A percentile compares a stretch with the other conserved stretches of the same genome.
phyloP scores from a whole-genome alignment of 1,284 basidiomycete species.

The Ceratobasidium theobromae region DNA sequence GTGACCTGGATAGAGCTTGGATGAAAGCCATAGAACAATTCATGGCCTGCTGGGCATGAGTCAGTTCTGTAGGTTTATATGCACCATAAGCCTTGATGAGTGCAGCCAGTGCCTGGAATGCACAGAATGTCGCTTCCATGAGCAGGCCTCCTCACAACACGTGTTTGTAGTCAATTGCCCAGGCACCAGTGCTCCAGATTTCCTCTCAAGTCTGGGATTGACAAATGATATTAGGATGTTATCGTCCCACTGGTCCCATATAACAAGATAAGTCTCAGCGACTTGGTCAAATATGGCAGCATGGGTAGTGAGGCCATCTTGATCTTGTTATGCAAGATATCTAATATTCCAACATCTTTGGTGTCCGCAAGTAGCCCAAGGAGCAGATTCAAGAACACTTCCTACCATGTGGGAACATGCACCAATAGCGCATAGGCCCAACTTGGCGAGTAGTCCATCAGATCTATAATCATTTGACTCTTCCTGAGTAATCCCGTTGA shows the following conservation, averaged over 20 bases:
- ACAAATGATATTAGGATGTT: conserved; percentile 18
- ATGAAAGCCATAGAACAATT: conserved; percentile 16
- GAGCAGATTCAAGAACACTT: conserved; percentile 1
- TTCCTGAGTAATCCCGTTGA: not conserved
- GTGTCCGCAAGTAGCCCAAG: conserved; percentile 1
- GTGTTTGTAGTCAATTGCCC: conserved; percentile 24
- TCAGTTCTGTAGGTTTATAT: conserved; percentile 1
- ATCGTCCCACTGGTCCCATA: conserved; percentile 28
- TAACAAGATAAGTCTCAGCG: conserved; percentile 4
- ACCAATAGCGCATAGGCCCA: conserved; percentile 20
- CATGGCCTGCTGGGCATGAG: not conserved
- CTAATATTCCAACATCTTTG: not conserved
- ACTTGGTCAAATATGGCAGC: conserved; percentile 16
- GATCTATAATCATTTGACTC: conserved; percentile 14
- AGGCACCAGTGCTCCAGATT: conserved; percentile 1
- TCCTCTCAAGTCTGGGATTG: not conserved
- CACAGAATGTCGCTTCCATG: conserved; percentile 10
- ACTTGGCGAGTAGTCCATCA: conserved; percentile 12
- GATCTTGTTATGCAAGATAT: conserved; percentile 17
- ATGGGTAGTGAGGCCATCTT: not conserved
- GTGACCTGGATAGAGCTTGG: conserved; percentile 11
- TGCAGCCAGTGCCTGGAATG: not conserved
- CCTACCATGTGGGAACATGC: conserved; percentile 17
- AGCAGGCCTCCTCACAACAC: conserved; percentile 18
- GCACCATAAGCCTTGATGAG: conserved; percentile 17